Evolutionary conservation across 1,284 basidiomycete species (phyloP), one percentile per base, ranked within the genome.

Genomic region (Cutaneotrichosporon sp.): DNA sequence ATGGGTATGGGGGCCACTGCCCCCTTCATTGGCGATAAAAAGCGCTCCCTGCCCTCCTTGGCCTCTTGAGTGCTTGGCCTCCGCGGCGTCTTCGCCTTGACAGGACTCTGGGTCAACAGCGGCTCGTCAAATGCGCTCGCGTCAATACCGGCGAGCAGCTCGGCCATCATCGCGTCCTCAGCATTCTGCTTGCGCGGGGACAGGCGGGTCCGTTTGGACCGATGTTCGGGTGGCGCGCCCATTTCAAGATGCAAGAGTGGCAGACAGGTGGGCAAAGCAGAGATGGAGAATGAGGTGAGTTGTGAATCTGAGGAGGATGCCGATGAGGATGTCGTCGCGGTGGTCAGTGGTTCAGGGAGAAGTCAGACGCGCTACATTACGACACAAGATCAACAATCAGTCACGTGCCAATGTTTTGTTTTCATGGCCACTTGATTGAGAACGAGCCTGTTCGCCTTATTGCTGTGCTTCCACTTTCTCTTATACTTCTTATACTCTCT

Each of bases 91-190:
- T 34, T 34, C 22, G 37, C 9, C 47, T 54, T 54, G 12, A 33
- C 22, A 3, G 54, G 42, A 29, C 34, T 48, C 22, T 32, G 54
- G 27, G 31, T 42, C n/a, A 37, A 46, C 11, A 44, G 48, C 42
- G 46, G 26, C 31, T 16, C 51, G 8, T 66, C 64, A 37, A 72
- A 69, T 35, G 67, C 57, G 25, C 65, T 67, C 42, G 66, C 71
- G 54, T 75, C 74, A 31, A 75, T 55, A 2, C 72, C 72, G 5
- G 70, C 64, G 39, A 75, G 59, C 16, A 75, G 59, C 26, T 63
- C 62, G 26, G 68, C 67, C 68, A 75, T 67, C 51, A 75, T 48
- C n/a, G 64, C 66, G 39, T 71, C 62, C 47, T 74, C 72, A 10
- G 41, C 32, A 19, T 38, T 32, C 34, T 25, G 17, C 25, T 32